phyloP scores from a whole-genome alignment of 257 asterid species.

The Solanum corneliomulleri region DNA sequence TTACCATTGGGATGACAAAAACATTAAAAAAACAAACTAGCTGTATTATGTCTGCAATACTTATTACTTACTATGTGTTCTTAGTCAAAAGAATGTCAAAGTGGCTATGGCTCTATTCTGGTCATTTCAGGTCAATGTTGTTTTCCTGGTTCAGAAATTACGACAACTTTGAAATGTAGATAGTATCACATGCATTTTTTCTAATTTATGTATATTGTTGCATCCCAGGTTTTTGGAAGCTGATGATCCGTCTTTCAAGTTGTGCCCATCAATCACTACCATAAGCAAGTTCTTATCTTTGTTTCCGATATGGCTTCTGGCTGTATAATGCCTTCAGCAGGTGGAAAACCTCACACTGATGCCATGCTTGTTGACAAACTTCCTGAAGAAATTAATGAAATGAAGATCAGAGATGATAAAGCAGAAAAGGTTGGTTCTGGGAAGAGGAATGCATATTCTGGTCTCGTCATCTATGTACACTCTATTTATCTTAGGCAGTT shows the following conservation, averaged over 20 bases:
- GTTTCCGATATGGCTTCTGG: constrained; percentile 32
- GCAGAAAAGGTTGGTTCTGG: constrained; percentile 44
- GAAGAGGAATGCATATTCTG: neutral
- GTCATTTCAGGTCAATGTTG: neutral
- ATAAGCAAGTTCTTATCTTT: neutral
- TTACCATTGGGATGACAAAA: neutral
- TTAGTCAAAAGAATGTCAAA: neutral
- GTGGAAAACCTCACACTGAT: constrained; percentile 40
- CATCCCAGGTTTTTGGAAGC: constrained; percentile 9
- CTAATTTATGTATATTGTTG: neutral
- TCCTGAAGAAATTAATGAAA: constrained; percentile 64
- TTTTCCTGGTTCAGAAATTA: neutral
- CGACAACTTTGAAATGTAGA: neutral
- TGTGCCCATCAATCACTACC: neutral
- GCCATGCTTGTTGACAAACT: constrained; percentile 66
- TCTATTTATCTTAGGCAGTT: neutral
- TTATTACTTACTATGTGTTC: neutral
- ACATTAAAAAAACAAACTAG: neutral
- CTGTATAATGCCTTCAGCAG: constrained; percentile 25
- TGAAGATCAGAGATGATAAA: constrained; percentile 75
- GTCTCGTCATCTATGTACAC: neutral
- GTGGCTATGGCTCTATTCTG: neutral
- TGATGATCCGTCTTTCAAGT: neutral
- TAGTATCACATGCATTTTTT: neutral
- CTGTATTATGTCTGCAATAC: neutral